Conservation (phyloP, 257 asterid genomes). For the Haberlea rhodopensis region DNA sequence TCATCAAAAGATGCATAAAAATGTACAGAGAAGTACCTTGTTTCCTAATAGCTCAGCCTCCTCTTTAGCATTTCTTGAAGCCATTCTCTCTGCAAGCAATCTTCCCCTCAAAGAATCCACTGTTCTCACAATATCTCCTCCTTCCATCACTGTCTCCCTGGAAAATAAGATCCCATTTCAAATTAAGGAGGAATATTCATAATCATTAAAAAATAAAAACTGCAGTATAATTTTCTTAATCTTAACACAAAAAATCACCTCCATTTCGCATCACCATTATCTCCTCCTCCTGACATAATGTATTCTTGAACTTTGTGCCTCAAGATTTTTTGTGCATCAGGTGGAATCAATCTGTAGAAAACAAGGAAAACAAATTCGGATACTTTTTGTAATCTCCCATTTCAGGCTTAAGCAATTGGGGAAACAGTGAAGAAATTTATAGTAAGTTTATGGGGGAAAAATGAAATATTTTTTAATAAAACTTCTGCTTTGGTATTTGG, state of each 20-base stretch:
- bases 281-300: slow-evolving; percentile 34
- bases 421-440: slow-evolving; percentile 17
- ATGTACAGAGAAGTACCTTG: slow-evolving; percentile 40
- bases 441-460: background rate
- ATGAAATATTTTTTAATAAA: background rate
- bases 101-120: slow-evolving; percentile 86
- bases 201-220: background rate
- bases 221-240: background rate
- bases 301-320: background rate
- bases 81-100: slow-evolving; percentile 75
- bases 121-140: slow-evolving; percentile 59
- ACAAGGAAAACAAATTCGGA: background rate
- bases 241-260: slow-evolving; percentile 27
- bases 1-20: background rate
- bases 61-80: slow-evolving; percentile 68
- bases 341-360: background rate
- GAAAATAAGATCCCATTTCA: slow-evolving; percentile 17
- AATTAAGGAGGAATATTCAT: background rate
- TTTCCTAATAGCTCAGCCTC: slow-evolving; percentile 48
- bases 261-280: slow-evolving; percentile 29
- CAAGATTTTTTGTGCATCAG: background rate
- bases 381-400: background rate
- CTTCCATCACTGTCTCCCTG: slow-evolving; percentile 44
- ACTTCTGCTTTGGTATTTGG: slow-evolving; percentile 6
- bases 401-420: background rate